Conservation (phyloP, 2,329 filamentous ascomycete species). For the Hypomyces perniciosus region DNA sequence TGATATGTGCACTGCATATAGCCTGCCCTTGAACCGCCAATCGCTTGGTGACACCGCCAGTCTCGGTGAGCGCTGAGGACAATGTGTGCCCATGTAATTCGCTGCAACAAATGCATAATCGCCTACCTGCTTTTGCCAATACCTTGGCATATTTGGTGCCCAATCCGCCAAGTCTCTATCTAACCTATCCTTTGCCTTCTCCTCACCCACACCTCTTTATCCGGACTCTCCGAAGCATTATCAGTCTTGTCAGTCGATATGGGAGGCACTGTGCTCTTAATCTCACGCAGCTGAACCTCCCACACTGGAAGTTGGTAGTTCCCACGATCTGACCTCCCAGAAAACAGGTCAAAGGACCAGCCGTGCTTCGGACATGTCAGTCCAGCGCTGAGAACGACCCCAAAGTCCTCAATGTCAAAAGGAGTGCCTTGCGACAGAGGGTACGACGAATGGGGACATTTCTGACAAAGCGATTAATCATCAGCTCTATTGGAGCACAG, state of each 20-base stretch:
- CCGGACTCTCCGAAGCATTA: background rate
- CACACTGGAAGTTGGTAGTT: constrained; percentile 57
- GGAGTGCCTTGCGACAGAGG: constrained; percentile 57
- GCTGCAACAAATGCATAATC: too few species aligned
- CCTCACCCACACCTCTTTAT: constrained; percentile 39
- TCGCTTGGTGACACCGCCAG: too few species aligned
- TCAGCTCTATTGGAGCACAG: background rate
- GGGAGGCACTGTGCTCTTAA: background rate
- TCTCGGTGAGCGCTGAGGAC: too few species aligned
- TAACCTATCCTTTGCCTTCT: constrained; percentile 27
- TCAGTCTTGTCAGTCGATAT: background rate
- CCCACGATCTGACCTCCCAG: constrained; percentile 55
- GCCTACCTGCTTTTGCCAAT: too few species aligned
- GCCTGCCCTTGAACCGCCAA: too few species aligned
- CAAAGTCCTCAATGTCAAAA: constrained; percentile 70
- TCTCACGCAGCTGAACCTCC: constrained; percentile 52
- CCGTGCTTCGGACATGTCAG: constrained; percentile 62
- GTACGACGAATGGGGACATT: constrained; percentile 62
- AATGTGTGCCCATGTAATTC: too few species aligned
- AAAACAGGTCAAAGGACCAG: constrained; percentile 65
- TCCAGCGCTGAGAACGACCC: constrained; percentile 55
- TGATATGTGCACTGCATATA: too few species aligned
- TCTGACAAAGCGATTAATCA: constrained; percentile 33
- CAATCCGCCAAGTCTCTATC: background rate
- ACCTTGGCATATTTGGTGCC: too few species aligned